Evolutionary conservation across 208 protist species (phyloP), one percentile per base, ranked within the genome.

Genomic region (Acanthamoeba polyphaga): DNA sequence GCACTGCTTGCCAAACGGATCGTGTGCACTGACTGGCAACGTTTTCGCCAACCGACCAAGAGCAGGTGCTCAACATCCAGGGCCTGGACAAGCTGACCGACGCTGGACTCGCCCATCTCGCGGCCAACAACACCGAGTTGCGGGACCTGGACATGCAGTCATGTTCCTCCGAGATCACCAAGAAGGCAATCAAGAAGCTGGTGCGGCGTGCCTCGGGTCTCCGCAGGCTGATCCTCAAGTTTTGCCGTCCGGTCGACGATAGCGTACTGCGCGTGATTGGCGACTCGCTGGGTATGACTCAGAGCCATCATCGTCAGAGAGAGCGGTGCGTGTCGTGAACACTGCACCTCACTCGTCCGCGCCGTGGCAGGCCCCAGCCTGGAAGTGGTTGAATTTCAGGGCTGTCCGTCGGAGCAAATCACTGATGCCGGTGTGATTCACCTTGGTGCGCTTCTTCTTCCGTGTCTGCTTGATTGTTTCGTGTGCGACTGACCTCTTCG

Each of bases 111-210:
- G 53, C n/a, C 46, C 24, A n/a, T 19, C 7, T 55, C 43, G 53
- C n/a, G 2, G 53, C 53, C 53, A 58, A 58, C 51, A 29, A 34
- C 51, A 66, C 34, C 29, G 62, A 68, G 62, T 29, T 88, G 43
- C 27, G 43, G 29, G 80, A 88, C 38, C 51, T 88, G 46, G 80
- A 88, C 49, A 55, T 88, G 53, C 80, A 88, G 80, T 64, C 43
- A 7, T 88, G 80, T 32, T 32, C 80, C 17, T 2, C 53, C 27
- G 17, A 27, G 6, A 53, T 88, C 43, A 66, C 43, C 0, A 6
- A 9, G 24, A 66, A 55, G 22, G 38, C 80, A 1, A 32, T 88
- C 8, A 64, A 66, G 43, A 13, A 32, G 27, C 80, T 88, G 8
- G 53, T 64, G 29, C 22, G 34, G 46, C 43, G 51, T 43, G 22